phyloP scores from a whole-genome alignment of 805 yeast genomes.

The Schwanniomyces vanrijiae region DNA sequence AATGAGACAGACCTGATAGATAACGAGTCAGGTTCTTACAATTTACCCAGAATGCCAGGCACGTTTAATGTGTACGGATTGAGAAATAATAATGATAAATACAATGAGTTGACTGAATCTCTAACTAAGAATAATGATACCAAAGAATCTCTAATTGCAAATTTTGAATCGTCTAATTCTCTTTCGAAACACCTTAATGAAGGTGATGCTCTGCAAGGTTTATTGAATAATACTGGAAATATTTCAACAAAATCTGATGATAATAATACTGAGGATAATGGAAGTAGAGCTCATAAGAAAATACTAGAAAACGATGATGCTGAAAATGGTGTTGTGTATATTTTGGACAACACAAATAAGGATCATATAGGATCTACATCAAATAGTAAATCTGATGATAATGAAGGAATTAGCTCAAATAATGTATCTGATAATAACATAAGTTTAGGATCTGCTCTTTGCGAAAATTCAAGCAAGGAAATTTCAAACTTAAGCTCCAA shows the following conservation, averaged over 20 bases:
- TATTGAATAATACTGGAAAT: neutral
- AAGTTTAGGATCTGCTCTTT: neutral
- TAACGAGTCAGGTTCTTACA: conserved; percentile 1
- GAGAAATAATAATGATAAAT: conserved; percentile 9
- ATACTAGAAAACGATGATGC: neutral
- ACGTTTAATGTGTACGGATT: conserved; percentile 20
- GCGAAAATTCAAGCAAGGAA: neutral
- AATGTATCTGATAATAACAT: neutral
- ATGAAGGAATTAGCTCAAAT: neutral
- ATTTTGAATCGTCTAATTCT: conserved; percentile 3
- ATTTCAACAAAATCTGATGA: neutral
- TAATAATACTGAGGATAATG: neutral
- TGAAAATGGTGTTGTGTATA: neutral
- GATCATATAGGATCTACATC: too few relatives aligned
- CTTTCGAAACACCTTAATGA: neutral
- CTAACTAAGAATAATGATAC: conserved; percentile 5
- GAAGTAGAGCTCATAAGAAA: neutral
- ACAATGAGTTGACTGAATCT: conserved; percentile 11
- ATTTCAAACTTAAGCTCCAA: neutral
- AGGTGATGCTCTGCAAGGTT: neutral
- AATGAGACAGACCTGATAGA: neutral
- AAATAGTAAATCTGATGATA: neutral
- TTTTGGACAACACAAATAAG: neutral
- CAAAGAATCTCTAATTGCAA: neutral
- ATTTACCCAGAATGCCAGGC: conserved; percentile 24